Evolutionary conservation across 495 filamentous ascomycete species (phyloP).

Genomic region (Aspergillus kassunensis): DNA sequence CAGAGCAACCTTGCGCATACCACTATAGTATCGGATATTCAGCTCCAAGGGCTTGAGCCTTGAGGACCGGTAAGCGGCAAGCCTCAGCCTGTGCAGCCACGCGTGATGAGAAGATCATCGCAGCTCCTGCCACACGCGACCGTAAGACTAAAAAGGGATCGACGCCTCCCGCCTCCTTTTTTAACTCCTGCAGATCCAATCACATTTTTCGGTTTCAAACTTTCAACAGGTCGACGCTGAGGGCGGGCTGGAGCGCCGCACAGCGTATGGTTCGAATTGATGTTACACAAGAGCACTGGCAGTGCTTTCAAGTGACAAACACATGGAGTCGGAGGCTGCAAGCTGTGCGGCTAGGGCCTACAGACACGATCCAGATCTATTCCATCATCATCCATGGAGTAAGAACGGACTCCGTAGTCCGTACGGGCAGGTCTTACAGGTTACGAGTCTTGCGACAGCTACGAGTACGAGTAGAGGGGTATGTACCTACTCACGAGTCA

Average conservation of each 20-base stretch:
- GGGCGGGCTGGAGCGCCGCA: too few relatives aligned
- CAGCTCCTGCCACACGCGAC: constrained; percentile 15
- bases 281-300: constrained; percentile 1
- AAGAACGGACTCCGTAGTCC: too few relatives aligned
- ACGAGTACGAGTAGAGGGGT: too few relatives aligned
- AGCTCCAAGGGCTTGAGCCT: too few relatives aligned
- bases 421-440: too few relatives aligned
- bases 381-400: background rate
- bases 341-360: background rate
- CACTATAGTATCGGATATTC: too few relatives aligned
- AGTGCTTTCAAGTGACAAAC: background rate
- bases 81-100: constrained; percentile 2
- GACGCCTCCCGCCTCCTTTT: constrained; percentile 14
- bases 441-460: too few relatives aligned
- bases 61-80: too few relatives aligned
- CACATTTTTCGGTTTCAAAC: background rate
- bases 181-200: constrained; percentile 1
- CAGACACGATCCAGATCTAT: too few relatives aligned
- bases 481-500: too few relatives aligned
- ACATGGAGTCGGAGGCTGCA: constrained; percentile 1
- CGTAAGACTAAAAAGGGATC: constrained; percentile 11
- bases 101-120: constrained; percentile 12
- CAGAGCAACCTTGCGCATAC: background rate
- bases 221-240: too few relatives aligned
- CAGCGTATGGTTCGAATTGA: too few relatives aligned